Evolutionary conservation across 495 filamentous ascomycete species (phyloP).

Genomic region (Tuber calosporum): DNA sequence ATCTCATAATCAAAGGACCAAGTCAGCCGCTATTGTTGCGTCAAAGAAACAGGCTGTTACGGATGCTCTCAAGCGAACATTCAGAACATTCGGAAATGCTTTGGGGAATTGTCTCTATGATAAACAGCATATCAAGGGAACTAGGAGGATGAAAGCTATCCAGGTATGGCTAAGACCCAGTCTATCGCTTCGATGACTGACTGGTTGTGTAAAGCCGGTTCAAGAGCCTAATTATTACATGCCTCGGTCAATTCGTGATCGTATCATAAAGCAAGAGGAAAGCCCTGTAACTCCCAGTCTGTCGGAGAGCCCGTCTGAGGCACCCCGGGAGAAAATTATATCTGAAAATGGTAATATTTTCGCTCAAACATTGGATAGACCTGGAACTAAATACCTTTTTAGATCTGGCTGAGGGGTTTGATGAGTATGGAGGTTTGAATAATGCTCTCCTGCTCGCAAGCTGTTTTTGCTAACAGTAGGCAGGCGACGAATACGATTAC

Average conservation of each 20-base stretch:
- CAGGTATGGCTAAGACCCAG: conserved; percentile 14
- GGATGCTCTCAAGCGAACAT: conserved; percentile 79
- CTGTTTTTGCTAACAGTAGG: neutral
- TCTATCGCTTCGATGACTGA: neutral
- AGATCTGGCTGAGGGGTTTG: conserved; percentile 28
- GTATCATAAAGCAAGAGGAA: neutral
- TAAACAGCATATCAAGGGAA: conserved; percentile 74
- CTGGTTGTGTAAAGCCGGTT: neutral
- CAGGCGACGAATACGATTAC: conserved; percentile 40
- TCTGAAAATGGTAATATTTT: neutral
- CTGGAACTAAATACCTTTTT: neutral
- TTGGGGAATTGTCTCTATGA: conserved; percentile 97
- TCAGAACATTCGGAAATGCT: conserved; percentile 91
- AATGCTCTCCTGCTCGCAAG: neutral
- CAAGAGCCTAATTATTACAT: conserved; percentile 6
- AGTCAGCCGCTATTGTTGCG: conserved; percentile 91
- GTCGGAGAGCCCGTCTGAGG: neutral
- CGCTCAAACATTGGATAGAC: neutral
- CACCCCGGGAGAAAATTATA: neutral
- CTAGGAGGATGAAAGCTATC: conserved; percentile 65
- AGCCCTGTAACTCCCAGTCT: neutral
- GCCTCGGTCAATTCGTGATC: neutral
- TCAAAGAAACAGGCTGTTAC: conserved; percentile 97
- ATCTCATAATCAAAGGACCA: conserved; percentile 90
- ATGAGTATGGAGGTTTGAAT: conserved; percentile 39